Conservation (phyloP, 2,329 filamentous ascomycete species). For the Exophiala spinifera region DNA sequence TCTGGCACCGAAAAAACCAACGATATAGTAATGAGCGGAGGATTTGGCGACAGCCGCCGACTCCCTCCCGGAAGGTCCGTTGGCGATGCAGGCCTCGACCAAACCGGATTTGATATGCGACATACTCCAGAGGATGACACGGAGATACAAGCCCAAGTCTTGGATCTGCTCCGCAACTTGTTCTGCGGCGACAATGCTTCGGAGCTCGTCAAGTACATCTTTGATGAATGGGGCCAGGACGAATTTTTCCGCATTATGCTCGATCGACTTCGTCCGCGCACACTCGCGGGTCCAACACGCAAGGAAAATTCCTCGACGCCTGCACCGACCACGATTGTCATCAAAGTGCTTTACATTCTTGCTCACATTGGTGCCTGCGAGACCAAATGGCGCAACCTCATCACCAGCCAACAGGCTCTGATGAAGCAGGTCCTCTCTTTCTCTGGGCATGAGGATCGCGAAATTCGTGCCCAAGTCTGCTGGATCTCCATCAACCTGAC, state of each 20-base stretch:
- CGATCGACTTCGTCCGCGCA: slow-evolving; percentile 67
- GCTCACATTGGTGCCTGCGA: slow-evolving; percentile 84
- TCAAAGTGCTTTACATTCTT: slow-evolving; percentile 74
- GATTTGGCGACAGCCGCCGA: slow-evolving; percentile 11
- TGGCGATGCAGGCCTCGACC: slow-evolving; percentile 47
- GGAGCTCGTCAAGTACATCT: slow-evolving; percentile 80
- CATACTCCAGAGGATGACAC: slow-evolving; percentile 74
- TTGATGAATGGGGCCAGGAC: slow-evolving; percentile 71
- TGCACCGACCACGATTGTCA: slow-evolving; percentile 62
- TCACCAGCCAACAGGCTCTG: slow-evolving; percentile 73
- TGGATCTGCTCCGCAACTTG: slow-evolving; percentile 86
- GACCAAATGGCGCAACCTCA: slow-evolving; percentile 71
- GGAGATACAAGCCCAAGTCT: slow-evolving; percentile 83
- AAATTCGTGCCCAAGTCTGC: slow-evolving; percentile 74
- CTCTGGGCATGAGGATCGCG: slow-evolving; percentile 67
- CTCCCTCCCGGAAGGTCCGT: not conserved
- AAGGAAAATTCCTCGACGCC: slow-evolving; percentile 33
- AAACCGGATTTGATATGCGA: slow-evolving; percentile 61
- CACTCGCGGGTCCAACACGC: slow-evolving; percentile 25
- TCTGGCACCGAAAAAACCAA: slow-evolving; percentile 1
- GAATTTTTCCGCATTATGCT: slow-evolving; percentile 77
- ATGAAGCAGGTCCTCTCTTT: slow-evolving; percentile 70
- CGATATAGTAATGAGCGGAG: slow-evolving; percentile 33
- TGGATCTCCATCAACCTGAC: slow-evolving; percentile 85
- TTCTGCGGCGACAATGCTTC: slow-evolving; percentile 63